phyloP scores from a whole-genome alignment of 805 yeast species.

The Isabelozyma heimii region DNA sequence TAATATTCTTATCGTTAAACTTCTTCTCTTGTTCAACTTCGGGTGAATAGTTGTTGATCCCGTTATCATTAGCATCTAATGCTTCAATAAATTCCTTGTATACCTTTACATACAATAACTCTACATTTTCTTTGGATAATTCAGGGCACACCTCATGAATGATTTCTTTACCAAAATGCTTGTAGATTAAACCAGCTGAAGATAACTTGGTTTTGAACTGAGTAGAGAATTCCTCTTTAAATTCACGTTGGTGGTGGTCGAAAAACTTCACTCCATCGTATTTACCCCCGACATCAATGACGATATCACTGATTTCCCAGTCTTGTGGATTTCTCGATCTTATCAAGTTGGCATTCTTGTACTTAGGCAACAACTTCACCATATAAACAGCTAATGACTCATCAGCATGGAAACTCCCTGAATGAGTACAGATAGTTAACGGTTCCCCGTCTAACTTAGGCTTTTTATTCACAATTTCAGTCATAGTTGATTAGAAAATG shows the following conservation, averaged over 20 bases:
- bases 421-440: conserved; percentile 79
- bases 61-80: conserved; percentile 95
- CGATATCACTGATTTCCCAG: conserved; percentile 87
- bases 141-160: conserved; percentile 47
- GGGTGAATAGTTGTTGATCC: conserved; percentile 66
- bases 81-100: conserved; percentile 88
- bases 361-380: conserved; percentile 71
- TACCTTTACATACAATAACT: conserved; percentile 68
- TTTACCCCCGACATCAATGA: conserved; percentile 91
- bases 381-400: conserved; percentile 92
- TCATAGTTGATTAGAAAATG: neutral
- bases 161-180: conserved; percentile 75
- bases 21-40: conserved; percentile 53
- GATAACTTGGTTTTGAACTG: conserved; percentile 74
- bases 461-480: neutral
- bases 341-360: conserved; percentile 60
- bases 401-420: conserved; percentile 96
- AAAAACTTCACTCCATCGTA: conserved; percentile 83
- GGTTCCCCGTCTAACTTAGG: conserved; percentile 10
- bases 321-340: conserved; percentile 81
- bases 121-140: conserved; percentile 43
- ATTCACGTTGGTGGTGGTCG: conserved; percentile 97
- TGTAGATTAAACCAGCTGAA: conserved; percentile 91
- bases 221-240: conserved; percentile 66
- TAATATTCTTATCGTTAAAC: conserved; percentile 70